Conservation (phyloP, 23 red algal genomes). For the Gracilaria gracilis region DNA sequence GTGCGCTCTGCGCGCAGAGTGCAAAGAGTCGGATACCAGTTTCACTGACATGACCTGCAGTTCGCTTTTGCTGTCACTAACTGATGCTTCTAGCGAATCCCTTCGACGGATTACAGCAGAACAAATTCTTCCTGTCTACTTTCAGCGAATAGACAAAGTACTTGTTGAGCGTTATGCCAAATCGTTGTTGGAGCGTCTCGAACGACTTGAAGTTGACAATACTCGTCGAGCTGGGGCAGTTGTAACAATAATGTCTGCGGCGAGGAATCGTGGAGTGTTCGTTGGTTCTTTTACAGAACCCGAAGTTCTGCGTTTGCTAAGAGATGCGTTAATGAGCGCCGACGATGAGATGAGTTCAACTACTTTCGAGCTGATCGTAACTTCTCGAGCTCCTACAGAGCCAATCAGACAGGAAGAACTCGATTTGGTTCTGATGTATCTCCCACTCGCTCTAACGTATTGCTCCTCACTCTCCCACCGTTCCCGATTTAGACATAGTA, state of each 20-base stretch:
- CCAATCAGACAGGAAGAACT: conserved; percentile 43
- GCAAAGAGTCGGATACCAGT: neutral
- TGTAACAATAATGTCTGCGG: conserved; percentile 48
- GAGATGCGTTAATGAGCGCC: conserved; percentile 32
- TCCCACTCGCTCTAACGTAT: conserved; percentile 46
- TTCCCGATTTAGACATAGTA: conserved; percentile 63
- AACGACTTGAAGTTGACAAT: neutral
- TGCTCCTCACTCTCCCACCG: neutral
- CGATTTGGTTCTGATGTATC: conserved; percentile 39
- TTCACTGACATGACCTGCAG: conserved; percentile 1
- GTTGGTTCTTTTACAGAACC: conserved; percentile 51
- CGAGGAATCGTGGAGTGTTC: conserved; percentile 30
- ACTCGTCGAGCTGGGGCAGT: neutral
- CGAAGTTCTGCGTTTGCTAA: conserved; percentile 4
- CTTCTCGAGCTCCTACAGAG: conserved; percentile 35
- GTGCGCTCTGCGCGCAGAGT: conserved; percentile 28
- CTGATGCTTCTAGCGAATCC: neutral
- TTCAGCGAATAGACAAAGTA: conserved; percentile 19
- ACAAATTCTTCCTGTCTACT: conserved; percentile 49
- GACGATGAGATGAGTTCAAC: conserved; percentile 48
- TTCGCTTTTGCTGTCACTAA: conserved; percentile 1
- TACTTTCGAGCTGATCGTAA: conserved; percentile 48
- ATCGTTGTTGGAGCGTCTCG: conserved; percentile 2
- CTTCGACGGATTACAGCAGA: conserved; percentile 22
- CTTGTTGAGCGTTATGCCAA: neutral